Base-by-base conservation (phyloP, 148 eudicot genomes). In the Amaranthus hypochondriacus region DNA sequence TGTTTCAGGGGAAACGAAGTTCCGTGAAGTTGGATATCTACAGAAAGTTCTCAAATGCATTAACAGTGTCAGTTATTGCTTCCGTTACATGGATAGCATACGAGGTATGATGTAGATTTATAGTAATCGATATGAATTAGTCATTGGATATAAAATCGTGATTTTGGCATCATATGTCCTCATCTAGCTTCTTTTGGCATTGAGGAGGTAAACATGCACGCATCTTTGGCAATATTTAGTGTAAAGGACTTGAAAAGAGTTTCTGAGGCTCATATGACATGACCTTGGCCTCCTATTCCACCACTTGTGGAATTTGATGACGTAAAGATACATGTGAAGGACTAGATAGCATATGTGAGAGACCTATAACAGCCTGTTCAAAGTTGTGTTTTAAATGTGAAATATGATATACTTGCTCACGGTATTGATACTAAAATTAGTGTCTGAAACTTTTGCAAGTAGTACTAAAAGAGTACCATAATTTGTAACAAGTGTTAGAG, bases 51-150 rank as follows among this genome's bases (percentile, higher is more conserved):
- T 87, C 97, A 72, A 92, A 95, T 79, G 96, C 96, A 56, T 84
- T 95, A 78, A 90, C 92, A 78, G 83, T 89, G 66, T 86, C 97
- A 65, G 90, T 89, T 56, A 80, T 92, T 82, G 90, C 85, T 81
- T 89, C 97, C 11, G 94, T 92, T 83, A 75, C 85, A 72, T 95
- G 99, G 99, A 95, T 92, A 60, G 89, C 81, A 73, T 95, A 90
- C 63, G 99, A 95, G 97, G 97, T 95, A 84, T 73, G 66, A 70
- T 74, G 56, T 54, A 61, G 66, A 56, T 44, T n/a, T 48, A 4
- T 57, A 14, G 51, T 43, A 59, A 50, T 21, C 14, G 14, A 57
- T 0, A 66, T 4, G 53, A 21, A 60, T 11, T 7, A 43, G 10
- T 69, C 9, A n/a, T 53, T 1, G 14, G 18, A 60, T 44, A 13